These are phyloP conservation scores for Acidomyces sp. DNA, from an alignment of 495 filamentous ascomycete genomes.

Conservation along the genomic window DNA sequence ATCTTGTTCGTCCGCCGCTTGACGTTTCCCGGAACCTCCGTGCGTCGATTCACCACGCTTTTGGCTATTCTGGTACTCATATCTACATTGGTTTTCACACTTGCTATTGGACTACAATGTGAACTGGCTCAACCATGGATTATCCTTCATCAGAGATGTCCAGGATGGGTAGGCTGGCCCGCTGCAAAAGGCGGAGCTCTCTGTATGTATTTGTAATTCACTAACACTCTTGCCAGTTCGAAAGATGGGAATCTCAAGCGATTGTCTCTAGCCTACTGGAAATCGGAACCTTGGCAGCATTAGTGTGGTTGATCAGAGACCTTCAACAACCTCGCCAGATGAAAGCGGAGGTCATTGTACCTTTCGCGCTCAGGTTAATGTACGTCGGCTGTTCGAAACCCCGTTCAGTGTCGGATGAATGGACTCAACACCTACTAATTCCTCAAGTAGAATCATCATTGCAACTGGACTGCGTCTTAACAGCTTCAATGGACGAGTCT, in stretches of 20 bases:
- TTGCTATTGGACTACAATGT: conserved; percentile 7
- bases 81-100: background rate
- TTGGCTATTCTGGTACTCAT: background rate
- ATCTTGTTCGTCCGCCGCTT: conserved; percentile 4
- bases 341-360: background rate
- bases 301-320: background rate
- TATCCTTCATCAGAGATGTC: conserved; percentile 1
- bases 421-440: background rate
- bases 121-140: conserved; percentile 6
- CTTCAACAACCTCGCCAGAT: background rate
- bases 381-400: background rate
- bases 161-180: conserved; percentile 3
- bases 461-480: conserved; percentile 1
- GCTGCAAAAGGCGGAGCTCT: background rate
- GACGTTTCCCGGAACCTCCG: background rate
- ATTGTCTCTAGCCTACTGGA: conserved; percentile 1
- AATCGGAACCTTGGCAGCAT: conserved; percentile 1
- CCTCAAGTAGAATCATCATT: conserved; percentile 1
- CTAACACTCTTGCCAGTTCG: too few species aligned
- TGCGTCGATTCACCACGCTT: background rate
- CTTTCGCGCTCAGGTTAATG: conserved; percentile 5
- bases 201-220: background rate
- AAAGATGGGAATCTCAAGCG: conserved; percentile 2
- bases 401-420: background rate
- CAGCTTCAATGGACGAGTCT: conserved; percentile 1